Evolutionary conservation across 805 yeast species (phyloP).

Genomic region (Hanseniaspora hatyaiensis): DNA sequence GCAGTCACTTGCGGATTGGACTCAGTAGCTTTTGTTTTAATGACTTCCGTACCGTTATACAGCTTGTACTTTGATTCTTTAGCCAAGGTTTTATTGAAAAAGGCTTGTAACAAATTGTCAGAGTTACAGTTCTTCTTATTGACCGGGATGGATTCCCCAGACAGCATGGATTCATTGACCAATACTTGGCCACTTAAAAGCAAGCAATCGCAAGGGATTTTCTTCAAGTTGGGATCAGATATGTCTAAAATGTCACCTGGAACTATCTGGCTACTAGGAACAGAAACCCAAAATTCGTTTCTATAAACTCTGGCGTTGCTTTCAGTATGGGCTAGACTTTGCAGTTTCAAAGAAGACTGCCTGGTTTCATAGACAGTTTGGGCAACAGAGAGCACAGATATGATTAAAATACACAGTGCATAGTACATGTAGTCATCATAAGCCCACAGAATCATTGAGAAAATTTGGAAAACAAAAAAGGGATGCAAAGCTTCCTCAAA

Average conservation of each 20-base stretch:
- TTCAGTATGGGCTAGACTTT: constrained; percentile 59
- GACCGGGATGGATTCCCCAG: constrained; percentile 97
- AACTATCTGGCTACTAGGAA: constrained; percentile 65
- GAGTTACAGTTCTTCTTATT: constrained; percentile 56
- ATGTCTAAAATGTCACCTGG: constrained; percentile 95
- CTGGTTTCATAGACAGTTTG: constrained; percentile 82
- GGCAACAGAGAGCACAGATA: constrained; percentile 66
- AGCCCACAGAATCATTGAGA: constrained; percentile 83
- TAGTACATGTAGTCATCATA: constrained; percentile 87
- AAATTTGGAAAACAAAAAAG: constrained; percentile 86
- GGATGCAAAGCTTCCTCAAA: constrained; percentile 89
- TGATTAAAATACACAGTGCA: constrained; percentile 81
- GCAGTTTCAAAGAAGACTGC: constrained; percentile 56
- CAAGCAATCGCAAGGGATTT: constrained; percentile 82
- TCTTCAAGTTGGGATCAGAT: constrained; percentile 63
- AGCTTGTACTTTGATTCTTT: constrained; percentile 51
- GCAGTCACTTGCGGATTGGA: constrained; percentile 58
- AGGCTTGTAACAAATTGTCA: constrained; percentile 36
- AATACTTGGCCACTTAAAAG: constrained; percentile 86
- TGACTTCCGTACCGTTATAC: constrained; percentile 79
- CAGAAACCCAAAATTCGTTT: constrained; percentile 83
- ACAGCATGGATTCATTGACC: constrained; percentile 93
- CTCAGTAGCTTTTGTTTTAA: constrained; percentile 61
- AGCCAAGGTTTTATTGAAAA: not conserved
- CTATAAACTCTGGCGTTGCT: constrained; percentile 83